These are phyloP conservation scores for Piper betle DNA, from an alignment of 164 flowering plant species.

Conservation along the genomic window DNA sequence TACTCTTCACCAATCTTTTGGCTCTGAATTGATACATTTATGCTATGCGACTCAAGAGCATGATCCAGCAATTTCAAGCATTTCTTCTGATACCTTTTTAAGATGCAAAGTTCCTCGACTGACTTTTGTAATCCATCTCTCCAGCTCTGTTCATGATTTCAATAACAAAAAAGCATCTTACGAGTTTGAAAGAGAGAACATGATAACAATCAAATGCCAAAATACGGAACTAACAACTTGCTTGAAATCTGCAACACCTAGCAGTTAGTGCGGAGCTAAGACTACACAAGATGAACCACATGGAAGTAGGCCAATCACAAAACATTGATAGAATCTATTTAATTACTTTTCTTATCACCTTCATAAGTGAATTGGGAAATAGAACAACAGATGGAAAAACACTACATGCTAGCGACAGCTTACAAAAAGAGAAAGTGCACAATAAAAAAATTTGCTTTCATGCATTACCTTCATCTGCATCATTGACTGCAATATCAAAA, in stretches of 20 bases:
- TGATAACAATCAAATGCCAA: not conserved
- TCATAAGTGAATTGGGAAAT: not conserved
- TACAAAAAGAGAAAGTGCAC: not conserved
- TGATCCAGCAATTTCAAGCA: conserved; percentile 50
- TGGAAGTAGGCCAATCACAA: not conserved
- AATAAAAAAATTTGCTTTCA: conserved; percentile 3
- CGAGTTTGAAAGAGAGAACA: conserved; percentile 11
- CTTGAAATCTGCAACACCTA: too few species aligned
- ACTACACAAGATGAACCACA: too few species aligned
- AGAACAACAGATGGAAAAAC: too few species aligned
- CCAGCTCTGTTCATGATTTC: conserved; percentile 27
- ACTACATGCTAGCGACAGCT: not conserved
- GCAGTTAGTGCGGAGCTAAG: too few species aligned
- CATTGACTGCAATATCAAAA: conserved; percentile 14
- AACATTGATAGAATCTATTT: not conserved
- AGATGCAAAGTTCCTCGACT: conserved; percentile 59
- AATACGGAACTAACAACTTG: not conserved
- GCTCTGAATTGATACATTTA: conserved; percentile 15
- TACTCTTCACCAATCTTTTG: conserved; percentile 22
- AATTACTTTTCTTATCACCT: not conserved
- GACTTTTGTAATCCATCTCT: conserved; percentile 36
- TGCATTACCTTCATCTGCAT: conserved; percentile 13
- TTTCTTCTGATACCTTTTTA: conserved; percentile 65
- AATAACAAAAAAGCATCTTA: not conserved
- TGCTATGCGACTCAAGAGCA: conserved; percentile 46